Evolutionary conservation across 805 yeast species (phyloP).

Genomic region (Hanseniaspora osmophila): DNA sequence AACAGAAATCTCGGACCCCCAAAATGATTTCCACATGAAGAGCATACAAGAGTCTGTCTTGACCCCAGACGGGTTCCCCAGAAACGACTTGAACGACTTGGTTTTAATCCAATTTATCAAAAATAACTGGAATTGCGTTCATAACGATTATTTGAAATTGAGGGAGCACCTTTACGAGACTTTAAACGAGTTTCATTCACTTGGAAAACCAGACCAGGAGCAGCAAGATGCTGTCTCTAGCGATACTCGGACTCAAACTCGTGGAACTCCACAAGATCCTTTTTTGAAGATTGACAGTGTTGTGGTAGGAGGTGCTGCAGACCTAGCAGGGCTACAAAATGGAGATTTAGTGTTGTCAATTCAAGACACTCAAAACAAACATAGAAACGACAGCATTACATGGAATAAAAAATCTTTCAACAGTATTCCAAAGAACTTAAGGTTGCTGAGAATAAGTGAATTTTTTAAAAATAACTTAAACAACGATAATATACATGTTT

Average conservation of each 20-base stretch:
- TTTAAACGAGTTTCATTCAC: not conserved
- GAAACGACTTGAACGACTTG: conserved; percentile 71
- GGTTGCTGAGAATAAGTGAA: conserved; percentile 30
- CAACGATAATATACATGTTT: conserved; percentile 7
- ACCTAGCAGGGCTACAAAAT: not conserved
- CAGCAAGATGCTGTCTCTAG: not conserved
- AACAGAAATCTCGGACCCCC: not conserved
- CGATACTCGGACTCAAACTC: not conserved
- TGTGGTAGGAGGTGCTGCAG: not conserved
- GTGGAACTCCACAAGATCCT: not conserved
- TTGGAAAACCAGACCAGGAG: too few species aligned
- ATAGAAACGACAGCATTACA: not conserved
- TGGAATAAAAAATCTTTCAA: not conserved
- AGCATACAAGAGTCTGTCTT: conserved; percentile 49
- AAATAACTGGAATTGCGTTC: not conserved
- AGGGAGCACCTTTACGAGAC: not conserved
- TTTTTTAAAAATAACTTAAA: conserved; percentile 30
- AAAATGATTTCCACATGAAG: not conserved
- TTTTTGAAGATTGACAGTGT: not conserved
- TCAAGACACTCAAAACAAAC: not conserved
- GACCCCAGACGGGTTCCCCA: conserved; percentile 70
- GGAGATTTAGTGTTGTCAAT: conserved; percentile 1
- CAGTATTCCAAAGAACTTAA: not conserved
- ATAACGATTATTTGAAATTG: not conserved
- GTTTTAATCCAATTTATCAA: not conserved